These are phyloP conservation scores for Kuraishia cidri DNA, from an alignment of 805 yeast species.

Conservation along the genomic window DNA sequence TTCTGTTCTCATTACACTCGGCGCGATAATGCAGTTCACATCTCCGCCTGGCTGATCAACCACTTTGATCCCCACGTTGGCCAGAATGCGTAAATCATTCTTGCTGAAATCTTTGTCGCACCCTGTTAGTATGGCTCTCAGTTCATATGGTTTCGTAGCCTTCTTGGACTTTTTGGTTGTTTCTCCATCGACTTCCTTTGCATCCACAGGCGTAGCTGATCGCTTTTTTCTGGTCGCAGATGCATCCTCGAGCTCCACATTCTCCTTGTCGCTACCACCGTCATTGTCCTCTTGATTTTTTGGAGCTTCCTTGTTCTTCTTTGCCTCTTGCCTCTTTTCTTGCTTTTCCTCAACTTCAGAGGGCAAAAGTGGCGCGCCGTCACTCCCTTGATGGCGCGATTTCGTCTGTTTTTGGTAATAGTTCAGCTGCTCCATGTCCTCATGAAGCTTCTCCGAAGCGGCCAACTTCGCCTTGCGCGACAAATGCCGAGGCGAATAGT, in stretches of 20 bases:
- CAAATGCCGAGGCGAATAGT: too few species aligned
- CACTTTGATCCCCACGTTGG: constrained; percentile 49
- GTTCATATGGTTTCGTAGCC: constrained; percentile 21
- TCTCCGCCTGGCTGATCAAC: constrained; percentile 28
- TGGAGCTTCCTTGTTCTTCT: constrained; percentile 8
- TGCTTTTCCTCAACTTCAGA: constrained; percentile 10
- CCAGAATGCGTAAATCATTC: constrained; percentile 32
- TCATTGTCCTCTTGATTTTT: neutral
- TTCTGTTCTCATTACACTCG: constrained; percentile 76
- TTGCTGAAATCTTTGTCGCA: constrained; percentile 40
- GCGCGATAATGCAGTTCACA: constrained; percentile 56
- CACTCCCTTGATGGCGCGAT: too few species aligned
- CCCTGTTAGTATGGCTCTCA: constrained; percentile 55
- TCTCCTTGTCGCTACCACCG: neutral
- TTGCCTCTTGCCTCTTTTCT: constrained; percentile 8
- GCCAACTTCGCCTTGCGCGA: constrained; percentile 53
- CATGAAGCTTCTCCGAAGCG: constrained; percentile 60
- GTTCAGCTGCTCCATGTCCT: constrained; percentile 61
- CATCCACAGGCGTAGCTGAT: too few species aligned
- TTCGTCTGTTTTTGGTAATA: constrained; percentile 48
- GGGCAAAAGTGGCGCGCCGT: constrained; percentile 9
- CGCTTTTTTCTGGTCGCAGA: too few species aligned
- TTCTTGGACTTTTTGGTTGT: constrained; percentile 8
- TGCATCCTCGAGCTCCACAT: too few species aligned
- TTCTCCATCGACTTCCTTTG: neutral